Conservation (phyloP, 371 early-diverging fungal genomes). For the Circinella minor region DNA sequence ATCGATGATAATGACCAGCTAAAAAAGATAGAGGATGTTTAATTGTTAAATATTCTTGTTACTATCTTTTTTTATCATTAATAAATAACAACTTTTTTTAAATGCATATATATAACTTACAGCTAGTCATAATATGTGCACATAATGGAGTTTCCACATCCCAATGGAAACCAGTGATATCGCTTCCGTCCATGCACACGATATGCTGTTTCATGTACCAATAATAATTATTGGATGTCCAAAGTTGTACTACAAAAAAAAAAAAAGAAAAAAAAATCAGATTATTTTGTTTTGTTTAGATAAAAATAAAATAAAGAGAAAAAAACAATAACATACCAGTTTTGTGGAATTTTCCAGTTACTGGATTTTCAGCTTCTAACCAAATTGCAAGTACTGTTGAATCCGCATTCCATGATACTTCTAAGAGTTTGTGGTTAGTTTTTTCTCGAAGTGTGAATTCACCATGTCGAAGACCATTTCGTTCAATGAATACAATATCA, state of each 20-base stretch:
- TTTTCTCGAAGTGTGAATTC: conserved; percentile 83
- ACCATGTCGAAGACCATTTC: conserved; percentile 94
- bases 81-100: no score
- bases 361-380: conserved; percentile 46
- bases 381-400: conserved; percentile 85
- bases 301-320: no score
- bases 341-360: conserved; percentile 30
- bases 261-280: neutral
- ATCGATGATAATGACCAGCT: conserved; percentile 60
- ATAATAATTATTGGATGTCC: conserved; percentile 93
- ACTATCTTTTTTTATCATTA: neutral
- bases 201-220: conserved; percentile 94
- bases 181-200: conserved; percentile 34
- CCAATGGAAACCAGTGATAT: conserved; percentile 65
- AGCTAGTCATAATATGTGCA: conserved; percentile 59
- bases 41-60: neutral
- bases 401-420: conserved; percentile 88
- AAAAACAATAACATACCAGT: conserved; percentile 25
- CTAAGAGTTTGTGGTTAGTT: conserved; percentile 49
- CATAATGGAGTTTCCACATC: conserved; percentile 71
- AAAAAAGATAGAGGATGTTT: neutral
- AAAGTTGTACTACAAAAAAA: conserved; percentile 73
- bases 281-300: neutral
- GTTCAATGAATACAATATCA: conserved; percentile 92
- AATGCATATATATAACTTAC: conserved; percentile 8